phyloP scores from a whole-genome alignment of 2,329 filamentous ascomycete genomes.

The Colletotrichum eremochloae region DNA sequence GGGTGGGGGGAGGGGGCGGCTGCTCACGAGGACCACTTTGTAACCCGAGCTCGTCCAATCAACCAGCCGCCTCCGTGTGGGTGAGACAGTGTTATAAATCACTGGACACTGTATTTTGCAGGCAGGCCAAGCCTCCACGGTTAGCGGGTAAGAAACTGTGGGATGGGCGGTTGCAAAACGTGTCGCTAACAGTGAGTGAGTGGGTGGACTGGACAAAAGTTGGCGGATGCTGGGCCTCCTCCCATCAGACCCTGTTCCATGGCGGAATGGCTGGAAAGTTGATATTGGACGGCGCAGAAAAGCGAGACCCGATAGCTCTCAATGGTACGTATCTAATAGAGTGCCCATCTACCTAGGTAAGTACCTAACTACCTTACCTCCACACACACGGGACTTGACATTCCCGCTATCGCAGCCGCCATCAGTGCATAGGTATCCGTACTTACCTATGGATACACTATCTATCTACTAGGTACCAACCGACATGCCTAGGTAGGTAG shows the following conservation, averaged over 20 bases:
- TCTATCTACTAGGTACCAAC: not conserved
- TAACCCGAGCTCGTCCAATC: constrained; percentile 40
- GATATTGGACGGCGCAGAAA: constrained; percentile 22
- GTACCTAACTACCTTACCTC: not conserved
- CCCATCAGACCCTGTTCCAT: constrained; percentile 15
- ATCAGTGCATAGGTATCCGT: not conserved
- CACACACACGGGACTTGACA: constrained; percentile 1
- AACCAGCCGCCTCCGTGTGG: constrained; percentile 38
- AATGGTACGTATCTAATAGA: constrained; percentile 3
- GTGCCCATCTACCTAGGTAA: too few relatives aligned
- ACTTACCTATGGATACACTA: too few relatives aligned
- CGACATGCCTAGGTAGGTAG: too few relatives aligned
- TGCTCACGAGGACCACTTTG: constrained; percentile 41
- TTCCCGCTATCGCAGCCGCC: constrained; percentile 21
- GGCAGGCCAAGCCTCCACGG: constrained; percentile 14
- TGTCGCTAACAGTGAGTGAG: constrained; percentile 16
- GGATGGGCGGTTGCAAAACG: constrained; percentile 34
- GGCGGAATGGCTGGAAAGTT: constrained; percentile 25
- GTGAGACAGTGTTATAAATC: constrained; percentile 14
- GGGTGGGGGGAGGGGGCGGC: constrained; percentile 24
- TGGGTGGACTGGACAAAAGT: not conserved
- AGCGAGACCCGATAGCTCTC: constrained; percentile 16
- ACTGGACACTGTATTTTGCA: constrained; percentile 40
- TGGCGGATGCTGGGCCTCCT: not conserved
- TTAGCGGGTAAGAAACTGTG: constrained; percentile 21